Evolutionary conservation across 2,329 filamentous ascomycete species (phyloP), one percentile per base, ranked within the genome.

Genomic region (Thelonectria olida): DNA sequence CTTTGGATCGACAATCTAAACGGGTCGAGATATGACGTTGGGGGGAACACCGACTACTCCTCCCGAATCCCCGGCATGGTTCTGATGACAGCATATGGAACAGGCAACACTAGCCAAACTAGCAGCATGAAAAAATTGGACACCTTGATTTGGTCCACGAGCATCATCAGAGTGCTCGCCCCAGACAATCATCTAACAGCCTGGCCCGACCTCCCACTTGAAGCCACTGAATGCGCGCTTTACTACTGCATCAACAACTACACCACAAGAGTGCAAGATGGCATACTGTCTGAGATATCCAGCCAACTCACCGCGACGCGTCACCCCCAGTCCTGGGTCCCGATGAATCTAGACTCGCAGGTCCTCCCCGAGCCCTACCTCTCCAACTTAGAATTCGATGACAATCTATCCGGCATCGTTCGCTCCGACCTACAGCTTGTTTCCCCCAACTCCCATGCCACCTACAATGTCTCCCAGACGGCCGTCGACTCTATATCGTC

Each of bases 101-200:
- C 64, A 1, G 63, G 56, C 1, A 59, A 62, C 25, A 51, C 49
- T 6, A 60, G 55, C 15, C 63, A 59, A 41, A 67, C 64, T 9
- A 63, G 55, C 25, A 31, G 41, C 8, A 61, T 65, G 59, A 51
- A 60, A 12, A 51, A 63, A 4, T 44, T 67, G 4, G 54, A 67
- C 52, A 59, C 63, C 5, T 17, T 67, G 23, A 63, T 65, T 6
- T 65, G 64, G 64, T 62, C 62, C 1, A 65, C 45, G 22, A 65
- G 55, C 31, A 28, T 63, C 5, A 67, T 34, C 31, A 34, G 7
- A 15, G 31, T 34, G 3, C 31, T 34, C 31, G 12, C 31, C 12
- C 31, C 31, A 8, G 39, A 36, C 31, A 23, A 49, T 17, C n/a
- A 39, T n/a, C n/a, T 22, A 19, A 13, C 12, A 8, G 10, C 47